Conservation (phyloP, 164 flowering plant genomes). For the Aristolochia contorta region DNA sequence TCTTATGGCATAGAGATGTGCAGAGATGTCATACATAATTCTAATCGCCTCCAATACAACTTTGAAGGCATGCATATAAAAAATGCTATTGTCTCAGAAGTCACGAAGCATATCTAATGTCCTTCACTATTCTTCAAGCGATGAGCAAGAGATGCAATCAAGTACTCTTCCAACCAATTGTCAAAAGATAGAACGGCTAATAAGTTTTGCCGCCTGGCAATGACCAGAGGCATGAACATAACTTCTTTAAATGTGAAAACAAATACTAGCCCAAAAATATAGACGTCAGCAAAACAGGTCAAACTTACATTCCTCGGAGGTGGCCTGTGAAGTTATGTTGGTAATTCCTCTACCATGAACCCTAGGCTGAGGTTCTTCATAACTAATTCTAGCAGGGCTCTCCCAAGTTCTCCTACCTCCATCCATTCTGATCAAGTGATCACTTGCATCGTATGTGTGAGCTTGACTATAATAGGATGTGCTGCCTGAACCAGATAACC, state of each 20-base stretch:
- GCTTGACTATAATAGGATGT: slow-evolving; percentile 35
- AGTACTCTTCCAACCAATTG: too few species aligned
- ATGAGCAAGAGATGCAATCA: too few species aligned
- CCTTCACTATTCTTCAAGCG: too few species aligned
- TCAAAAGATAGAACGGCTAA: too few species aligned
- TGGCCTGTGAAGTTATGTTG: slow-evolving; percentile 21
- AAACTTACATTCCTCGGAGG: slow-evolving; percentile 49
- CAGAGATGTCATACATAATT: background rate
- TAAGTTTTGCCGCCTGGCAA: background rate
- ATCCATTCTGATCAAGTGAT: slow-evolving; percentile 24
- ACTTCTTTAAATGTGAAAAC: background rate
- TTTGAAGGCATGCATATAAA: background rate
- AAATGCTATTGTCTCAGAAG: background rate
- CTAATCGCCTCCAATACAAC: background rate
- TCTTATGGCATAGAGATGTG: background rate
- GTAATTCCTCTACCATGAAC: slow-evolving; percentile 35
- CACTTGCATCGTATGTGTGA: slow-evolving; percentile 33
- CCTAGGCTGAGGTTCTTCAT: slow-evolving; percentile 25
- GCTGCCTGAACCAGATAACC: slow-evolving; percentile 38
- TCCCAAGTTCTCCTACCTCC: slow-evolving; percentile 37
- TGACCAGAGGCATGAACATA: background rate
- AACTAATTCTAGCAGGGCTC: slow-evolving; percentile 21
- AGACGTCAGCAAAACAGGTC: slow-evolving; percentile 1
- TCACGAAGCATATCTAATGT: too few species aligned
- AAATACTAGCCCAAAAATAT: background rate